Evolutionary conservation across 73 alveolate species (phyloP), one percentile per base, ranked within the genome.

Genomic region (Urostyla sp.): DNA sequence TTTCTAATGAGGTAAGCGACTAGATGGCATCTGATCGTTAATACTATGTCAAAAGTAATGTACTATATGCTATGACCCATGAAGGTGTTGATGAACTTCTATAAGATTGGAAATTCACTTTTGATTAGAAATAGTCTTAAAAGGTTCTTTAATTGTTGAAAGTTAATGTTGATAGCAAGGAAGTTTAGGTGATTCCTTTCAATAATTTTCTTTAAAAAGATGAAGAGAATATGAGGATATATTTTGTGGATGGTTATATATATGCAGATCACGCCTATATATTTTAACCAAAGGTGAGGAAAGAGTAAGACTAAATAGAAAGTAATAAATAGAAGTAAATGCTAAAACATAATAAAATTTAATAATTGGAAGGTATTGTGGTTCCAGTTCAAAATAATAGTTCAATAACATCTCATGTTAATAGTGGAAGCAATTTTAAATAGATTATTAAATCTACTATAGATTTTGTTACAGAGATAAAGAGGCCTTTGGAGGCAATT

Each of bases 221-320:
- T 2, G 18, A 5, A 3, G 48, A 49, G 26, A 48, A 40, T 5
- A 38, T 69, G 21, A 69, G 49, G 45, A 38, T 69, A 13, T 38
- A 46, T 10, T 27, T 27, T 49, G 34, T 69, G 18, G 83, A 69
- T 21, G 49, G 48, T n/a, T 69, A 15, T 30, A 13, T 49, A 27
- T 69, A 69, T 49, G 83, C 83, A 0, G 83, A 69, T 27, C 83
- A 69, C 32, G 24, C 67, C 10, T 69, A 69, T 69, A 45, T 23
- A 31, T 49, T n/a, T 16, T 20, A 46, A 4, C 83, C 83, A 1
- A 40, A 53, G 2, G 20, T 49, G 48, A 69, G 53, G 83, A 69
- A 46, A 20, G 23, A 34, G 49, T 8, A 48, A 69, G 44, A 31
- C 83, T 69, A 10, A 69, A 46, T 4, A 69, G 32, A 69, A 27